These are phyloP conservation scores for Aspergillus fumigatiaffinis DNA, from an alignment of 2,329 filamentous ascomycete species.

Conservation along the genomic window DNA sequence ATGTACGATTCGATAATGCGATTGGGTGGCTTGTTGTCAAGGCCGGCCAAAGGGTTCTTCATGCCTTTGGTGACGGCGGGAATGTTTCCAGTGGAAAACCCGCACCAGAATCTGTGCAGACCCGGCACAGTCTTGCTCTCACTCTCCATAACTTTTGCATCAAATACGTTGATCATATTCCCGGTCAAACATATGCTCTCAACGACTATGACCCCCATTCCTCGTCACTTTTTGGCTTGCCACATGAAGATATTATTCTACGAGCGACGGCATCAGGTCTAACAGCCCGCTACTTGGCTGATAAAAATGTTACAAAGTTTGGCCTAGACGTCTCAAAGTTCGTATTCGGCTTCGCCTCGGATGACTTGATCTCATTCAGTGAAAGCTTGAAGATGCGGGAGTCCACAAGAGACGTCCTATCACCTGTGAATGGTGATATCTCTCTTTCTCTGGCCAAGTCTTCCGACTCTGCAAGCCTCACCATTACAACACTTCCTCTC, in stretches of 20 bases:
- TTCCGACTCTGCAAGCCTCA: conserved; percentile 40
- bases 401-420: conserved; percentile 39
- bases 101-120: conserved; percentile 5
- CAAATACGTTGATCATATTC: conserved; percentile 37
- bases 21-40: conserved; percentile 40
- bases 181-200: conserved; percentile 24
- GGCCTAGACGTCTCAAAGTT: conserved; percentile 40
- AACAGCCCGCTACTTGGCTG: conserved; percentile 19
- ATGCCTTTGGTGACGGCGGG: conserved; percentile 15
- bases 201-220: conserved; percentile 9
- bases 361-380: conserved; percentile 52
- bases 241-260: conserved; percentile 32
- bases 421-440: conserved; percentile 37
- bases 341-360: conserved; percentile 45
- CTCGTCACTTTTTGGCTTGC: conserved; percentile 16
- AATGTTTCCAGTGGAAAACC: conserved; percentile 4
- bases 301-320: conserved; percentile 21
- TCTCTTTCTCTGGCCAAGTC: conserved; percentile 34
- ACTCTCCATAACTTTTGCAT: conserved; percentile 28
- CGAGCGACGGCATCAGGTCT: conserved; percentile 25
- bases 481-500: conserved; percentile 72
- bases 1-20: conserved; percentile 37
- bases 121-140: conserved; percentile 20
- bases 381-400: conserved; percentile 45
- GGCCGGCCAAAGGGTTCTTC: conserved; percentile 29